These are phyloP conservation scores for Annona cherimola DNA, from an alignment of 164 flowering plant species.

Conservation along the genomic window DNA sequence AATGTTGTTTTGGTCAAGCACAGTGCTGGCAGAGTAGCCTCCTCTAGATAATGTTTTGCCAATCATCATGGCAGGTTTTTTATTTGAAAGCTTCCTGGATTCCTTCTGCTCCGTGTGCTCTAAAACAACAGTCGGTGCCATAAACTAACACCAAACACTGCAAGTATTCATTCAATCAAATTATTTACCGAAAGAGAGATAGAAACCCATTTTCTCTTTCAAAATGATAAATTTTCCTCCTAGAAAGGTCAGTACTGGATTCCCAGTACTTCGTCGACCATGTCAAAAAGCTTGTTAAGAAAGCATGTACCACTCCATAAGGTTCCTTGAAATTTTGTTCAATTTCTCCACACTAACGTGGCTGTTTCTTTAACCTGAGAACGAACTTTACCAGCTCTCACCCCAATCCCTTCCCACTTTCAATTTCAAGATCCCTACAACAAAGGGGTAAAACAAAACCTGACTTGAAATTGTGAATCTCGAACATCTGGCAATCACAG, in stretches of 20 bases:
- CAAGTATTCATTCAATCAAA: conserved; percentile 52
- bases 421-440: neutral
- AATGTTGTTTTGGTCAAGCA: conserved; percentile 55
- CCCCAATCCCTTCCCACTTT: neutral
- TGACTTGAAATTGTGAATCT: neutral
- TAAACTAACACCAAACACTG: conserved; percentile 36
- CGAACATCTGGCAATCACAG: neutral
- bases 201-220: conserved; percentile 55
- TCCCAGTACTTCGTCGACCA: too few relatives aligned
- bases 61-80: conserved; percentile 30
- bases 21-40: conserved; percentile 50
- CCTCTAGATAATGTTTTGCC: conserved; percentile 61
- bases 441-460: neutral
- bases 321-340: neutral
- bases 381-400: neutral
- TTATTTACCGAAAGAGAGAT: conserved; percentile 17
- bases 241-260: too few relatives aligned
- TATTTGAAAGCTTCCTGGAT: conserved; percentile 25
- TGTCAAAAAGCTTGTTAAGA: neutral
- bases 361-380: neutral
- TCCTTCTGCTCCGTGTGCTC: conserved; percentile 47
- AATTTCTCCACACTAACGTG: neutral
- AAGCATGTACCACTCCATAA: neutral
- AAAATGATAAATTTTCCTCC: conserved; percentile 4
- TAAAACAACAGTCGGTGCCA: conserved; percentile 60